phyloP scores from a whole-genome alignment of 139 green algal genomes.

The Diplosphaera chodatii region DNA sequence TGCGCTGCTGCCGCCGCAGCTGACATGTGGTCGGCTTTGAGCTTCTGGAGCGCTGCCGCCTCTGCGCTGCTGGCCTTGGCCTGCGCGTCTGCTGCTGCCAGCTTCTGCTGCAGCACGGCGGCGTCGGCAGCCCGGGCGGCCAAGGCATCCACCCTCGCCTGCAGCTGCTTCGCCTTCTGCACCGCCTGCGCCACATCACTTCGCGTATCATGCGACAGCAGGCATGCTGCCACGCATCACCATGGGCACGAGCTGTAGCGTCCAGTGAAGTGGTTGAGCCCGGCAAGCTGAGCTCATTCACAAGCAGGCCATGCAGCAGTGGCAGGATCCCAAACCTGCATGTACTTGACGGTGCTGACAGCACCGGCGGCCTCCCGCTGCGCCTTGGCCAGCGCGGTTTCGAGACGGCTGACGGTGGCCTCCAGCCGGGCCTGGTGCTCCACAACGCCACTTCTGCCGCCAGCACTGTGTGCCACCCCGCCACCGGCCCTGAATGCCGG shows the following conservation, averaged over 20 bases:
- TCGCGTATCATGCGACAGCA: too few species aligned
- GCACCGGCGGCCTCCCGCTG: constrained; percentile 34
- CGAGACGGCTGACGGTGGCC: constrained; percentile 55
- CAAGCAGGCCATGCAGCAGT: too few species aligned
- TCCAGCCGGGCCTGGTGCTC: constrained; percentile 57
- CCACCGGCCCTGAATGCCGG: neutral
- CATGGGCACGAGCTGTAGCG: too few species aligned
- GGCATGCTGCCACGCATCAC: too few species aligned
- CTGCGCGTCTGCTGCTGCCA: constrained; percentile 6
- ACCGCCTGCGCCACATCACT: too few species aligned
- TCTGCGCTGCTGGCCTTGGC: neutral
- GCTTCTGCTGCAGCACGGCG: constrained; percentile 20
- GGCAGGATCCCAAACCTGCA: too few species aligned
- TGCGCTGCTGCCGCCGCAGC: neutral
- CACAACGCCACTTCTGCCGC: neutral
- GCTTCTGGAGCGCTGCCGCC: neutral
- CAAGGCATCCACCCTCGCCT: constrained; percentile 4
- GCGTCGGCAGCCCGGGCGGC: constrained; percentile 9
- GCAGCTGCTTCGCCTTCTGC: constrained; percentile 31
- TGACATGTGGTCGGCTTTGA: neutral
- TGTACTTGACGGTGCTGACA: constrained; percentile 69
- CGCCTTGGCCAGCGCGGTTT: constrained; percentile 59
- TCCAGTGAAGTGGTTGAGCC: too few species aligned
- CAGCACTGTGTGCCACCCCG: neutral
- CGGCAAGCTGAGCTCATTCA: too few species aligned